Base-by-base conservation (phyloP, 2,329 filamentous ascomycete genomes). In the Pseudogymnoascus sp. region DNA sequence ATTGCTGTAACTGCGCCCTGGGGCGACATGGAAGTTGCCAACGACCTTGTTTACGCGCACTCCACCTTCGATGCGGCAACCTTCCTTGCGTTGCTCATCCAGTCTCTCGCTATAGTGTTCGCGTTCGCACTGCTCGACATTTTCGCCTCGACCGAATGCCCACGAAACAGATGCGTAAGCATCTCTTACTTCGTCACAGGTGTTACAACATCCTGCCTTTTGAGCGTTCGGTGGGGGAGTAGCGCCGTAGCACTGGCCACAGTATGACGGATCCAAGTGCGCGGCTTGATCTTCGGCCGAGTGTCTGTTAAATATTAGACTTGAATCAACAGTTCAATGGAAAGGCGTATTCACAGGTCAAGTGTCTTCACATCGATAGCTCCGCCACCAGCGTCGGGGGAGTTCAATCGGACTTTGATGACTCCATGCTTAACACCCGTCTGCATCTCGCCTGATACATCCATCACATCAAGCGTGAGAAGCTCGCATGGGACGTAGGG, bases 1-100 rank as follows among this genome's bases (percentile, higher is more conserved):
- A 71, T 90, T 96, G 75, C 89, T 96, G 82, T 97, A 97, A 74
- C 88, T 93, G 76, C 93, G 90, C 69, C 94, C 94, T 1, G 94
- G 94, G 1, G 95, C 94, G 69, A 99, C 88, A 76, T 99, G 94
- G 82, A 99, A 99, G 79, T 99, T 99, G 61, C 94, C 94, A 60
- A 99, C 84, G 25, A 99, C 94, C 78, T 99, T 99, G 82, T 99
- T 99, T 67, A 99, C 95, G 57, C 90, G 89, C 68, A 99, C 84
- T 38, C 86, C 85, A 63, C 94, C 94, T 74, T 97, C 92, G 66
- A 99, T 89, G 58, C 94, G 90, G 77, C 94, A 99, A 63, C 94
- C 94, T 77, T 99, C 95, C 59, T 86, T 84, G 61, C 92, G 85
- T 77, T 97, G 93, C 65, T 85, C 86, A 71, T 96, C 90, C 63